Evolutionary conservation across 2,329 filamentous ascomycete genomes (phyloP), one percentile per base, ranked within the genome.

Genomic region (Colletotrichum plurivorum): DNA sequence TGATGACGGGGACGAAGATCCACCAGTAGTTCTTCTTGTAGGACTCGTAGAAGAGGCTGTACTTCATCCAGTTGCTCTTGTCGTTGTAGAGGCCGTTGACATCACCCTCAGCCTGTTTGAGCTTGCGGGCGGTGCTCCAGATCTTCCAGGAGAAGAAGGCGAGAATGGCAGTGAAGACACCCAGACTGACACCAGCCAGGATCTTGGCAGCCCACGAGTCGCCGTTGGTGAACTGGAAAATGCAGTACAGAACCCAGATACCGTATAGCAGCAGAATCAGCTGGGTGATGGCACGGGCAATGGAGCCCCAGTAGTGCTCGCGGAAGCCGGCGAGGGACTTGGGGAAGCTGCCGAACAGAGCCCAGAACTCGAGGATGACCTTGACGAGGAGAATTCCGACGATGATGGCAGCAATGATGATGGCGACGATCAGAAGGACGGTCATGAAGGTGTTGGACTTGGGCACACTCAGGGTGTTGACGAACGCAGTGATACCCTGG

Each of bases 1-100:
- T 70, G 76, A 98, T 97, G 70, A 88, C 85, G 0, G 96, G 96
- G 15, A 98, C 87, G 78, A 99, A 98, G 25, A 98, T 82, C 95
- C 95, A 98, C 96, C 96, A 99, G 84, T 95, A 97, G 74, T 91
- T 90, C 81, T 93, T 94, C 84, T 94, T 94, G 86, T 97, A 98
- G 74, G 92, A 92, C 76, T 98, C 96, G 84, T 99, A 99, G 83
- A 99, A 98, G 71, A 98, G 87, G 76, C 93, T 96, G 87, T 99
- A 99, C 84, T 96, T 97, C 79, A 94, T 87, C 95, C 96, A 98
- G 48, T 92, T 91, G 67, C 92, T 51, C 84, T 96, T 97, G 82
- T 98, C 88, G 69, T 98, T 93, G 80, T 94, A 98, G 9, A 99
- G 86, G 13, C 84, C 89, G 16, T 87, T 85, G 0, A 88, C 81